A percentile compares a stretch with the other conserved stretches of the same genome.
These are phyloP conservation scores for Colletotrichum sp. DNA, from an alignment of 2,329 filamentous ascomycete species.

Conservation along the genomic window DNA sequence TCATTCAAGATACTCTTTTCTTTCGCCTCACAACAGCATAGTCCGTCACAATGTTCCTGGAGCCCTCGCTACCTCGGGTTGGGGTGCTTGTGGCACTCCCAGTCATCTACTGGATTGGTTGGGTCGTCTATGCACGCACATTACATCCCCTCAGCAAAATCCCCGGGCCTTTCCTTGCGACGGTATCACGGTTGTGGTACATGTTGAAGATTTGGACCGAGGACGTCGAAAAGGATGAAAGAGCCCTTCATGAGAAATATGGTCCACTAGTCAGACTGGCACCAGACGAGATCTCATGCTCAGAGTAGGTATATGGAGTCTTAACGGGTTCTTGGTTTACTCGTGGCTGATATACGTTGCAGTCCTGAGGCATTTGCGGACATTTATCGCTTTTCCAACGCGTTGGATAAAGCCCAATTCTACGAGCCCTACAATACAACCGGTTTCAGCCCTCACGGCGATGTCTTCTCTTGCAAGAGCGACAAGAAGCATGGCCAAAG, in stretches of 20 bases:
- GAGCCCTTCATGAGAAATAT: neutral
- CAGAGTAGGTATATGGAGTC: neutral
- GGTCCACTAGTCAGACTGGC: neutral
- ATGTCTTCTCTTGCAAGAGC: neutral
- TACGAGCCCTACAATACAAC: neutral
- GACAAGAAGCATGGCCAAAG: neutral
- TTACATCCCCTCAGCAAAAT: neutral
- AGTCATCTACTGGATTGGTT: neutral
- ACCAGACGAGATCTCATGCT: neutral
- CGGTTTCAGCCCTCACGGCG: neutral
- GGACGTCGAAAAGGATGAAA: neutral
- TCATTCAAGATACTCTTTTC: neutral
- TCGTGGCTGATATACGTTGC: neutral
- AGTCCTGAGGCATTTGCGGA: neutral
- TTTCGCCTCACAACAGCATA: neutral
- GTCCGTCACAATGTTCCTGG: neutral
- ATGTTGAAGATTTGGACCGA: neutral
- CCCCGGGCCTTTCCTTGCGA: neutral
- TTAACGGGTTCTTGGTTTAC: neutral
- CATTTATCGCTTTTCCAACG: neutral
- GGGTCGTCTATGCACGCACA: neutral
- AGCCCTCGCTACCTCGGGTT: neutral
- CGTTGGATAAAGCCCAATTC: neutral
- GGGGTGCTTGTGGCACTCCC: neutral
- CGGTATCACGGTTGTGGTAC: neutral